Base-by-base conservation (phyloP, 1,284 basidiomycete species). In the Boletus sp. region DNA sequence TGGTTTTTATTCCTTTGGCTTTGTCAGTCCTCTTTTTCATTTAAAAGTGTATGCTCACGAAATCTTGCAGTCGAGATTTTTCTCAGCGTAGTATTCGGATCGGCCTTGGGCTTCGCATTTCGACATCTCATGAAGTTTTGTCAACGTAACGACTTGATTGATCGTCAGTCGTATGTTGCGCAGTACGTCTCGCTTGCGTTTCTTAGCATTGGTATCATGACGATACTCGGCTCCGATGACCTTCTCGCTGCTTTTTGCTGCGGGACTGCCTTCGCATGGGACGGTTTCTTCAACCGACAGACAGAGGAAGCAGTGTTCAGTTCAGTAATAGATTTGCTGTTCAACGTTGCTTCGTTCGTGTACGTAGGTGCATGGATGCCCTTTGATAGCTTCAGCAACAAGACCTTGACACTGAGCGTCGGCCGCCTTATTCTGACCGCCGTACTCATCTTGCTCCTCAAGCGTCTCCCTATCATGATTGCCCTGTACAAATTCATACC, bases 211-310 rank as follows among this genome's bases (percentile, higher is more conserved):
- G 94, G 93, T 26, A 77, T 88, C 30, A 88, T 85, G 46, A 88
- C 86, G 0, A 75, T 96, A 13, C 76, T 95, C 20, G 94, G 94
- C n/a, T 88, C 90, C 16, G 94, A 97, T 69, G 94, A 97, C 69
- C 79, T 97, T 12, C 76, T 97, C 8, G 90, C 94, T 10, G 89
- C 95, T 0, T 99, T 99, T 66, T 86, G 88, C 1, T 98, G 94
- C 61, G 96, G 96, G 19, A 87, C 90, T 4, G 93, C 94, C 1
- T 99, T 98, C 64, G 96, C 94, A 0, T 99, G 95, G 95, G 95
- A 99, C 59, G 91, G 94, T 53, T 97, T 96, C 76, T 97, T 97
- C 76, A 94, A 94, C 70, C 82, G 86, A 57, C 94, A 96, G 58
- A 99, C 94, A 2, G 94, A 96, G 66, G 91, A 94, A 65, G 80